Base-by-base conservation (phyloP, 2,329 filamentous ascomycete genomes). In the Fusarium buharicum region DNA sequence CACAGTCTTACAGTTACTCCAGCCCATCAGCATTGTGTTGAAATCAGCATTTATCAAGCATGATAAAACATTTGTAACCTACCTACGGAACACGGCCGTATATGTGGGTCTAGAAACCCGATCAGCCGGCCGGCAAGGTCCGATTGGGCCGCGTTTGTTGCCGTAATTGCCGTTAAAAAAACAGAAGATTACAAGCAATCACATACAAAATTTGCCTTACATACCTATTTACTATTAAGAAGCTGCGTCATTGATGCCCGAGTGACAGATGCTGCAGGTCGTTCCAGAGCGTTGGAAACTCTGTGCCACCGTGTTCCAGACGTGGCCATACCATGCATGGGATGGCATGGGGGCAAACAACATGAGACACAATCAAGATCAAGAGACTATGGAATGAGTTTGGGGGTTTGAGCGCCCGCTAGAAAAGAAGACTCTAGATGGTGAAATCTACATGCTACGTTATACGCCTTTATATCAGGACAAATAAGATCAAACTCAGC, bases 121-220 rank as follows among this genome's bases (percentile, higher is more conserved):
- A 36, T 52, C 57, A 55, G 20, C 50, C 57, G 54, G 60, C 60
- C 58, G 60, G 63, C 36, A 67, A 38, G 55, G 55, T 54, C 67
- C 65, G 60, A 70, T 70, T 70, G 67, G 67, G 38, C 47, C 43
- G 63, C 50, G 30, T 46, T 18, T 54, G 55, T 37, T 55, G 46
- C 40, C 49, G 27, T 28, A 24, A 8, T 24, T 24, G 22, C 22
- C 22, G 22, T 24, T 6, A 24, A 24, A 5, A 30, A 6, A 10
- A 12, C 10, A 30, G 28, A 30, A 36, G 17, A 17, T 41, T n/a
- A n/a, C n/a, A n/a, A n/a, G n/a, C n/a, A n/a, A 22, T 3, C 1
- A 7, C 18, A 18, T 30, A 4, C 38, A 27, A 40, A 48, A 52
- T 43, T 61, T 55, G 22, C 46, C 28, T 30, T 31, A 37, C 28